Evolutionary conservation across 2,329 filamentous ascomycete genomes (phyloP).

Genomic region (Aspergillus pseudoviridinutans): DNA sequence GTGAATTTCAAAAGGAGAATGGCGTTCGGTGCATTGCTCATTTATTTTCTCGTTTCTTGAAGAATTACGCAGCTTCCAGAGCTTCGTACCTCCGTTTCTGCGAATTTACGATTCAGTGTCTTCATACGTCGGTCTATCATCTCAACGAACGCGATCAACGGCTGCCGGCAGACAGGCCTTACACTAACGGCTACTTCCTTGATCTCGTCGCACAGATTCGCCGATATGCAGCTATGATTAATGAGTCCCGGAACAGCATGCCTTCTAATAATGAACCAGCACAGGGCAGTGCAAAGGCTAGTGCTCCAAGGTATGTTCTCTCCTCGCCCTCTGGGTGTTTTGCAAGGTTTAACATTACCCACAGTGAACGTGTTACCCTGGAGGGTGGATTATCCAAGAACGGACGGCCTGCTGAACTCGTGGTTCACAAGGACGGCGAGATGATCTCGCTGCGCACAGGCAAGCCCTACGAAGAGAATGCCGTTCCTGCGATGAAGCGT

Average conservation of each 20-base stretch:
- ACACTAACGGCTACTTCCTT: constrained; percentile 94
- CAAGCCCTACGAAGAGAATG: constrained; percentile 52
- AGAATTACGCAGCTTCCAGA: constrained; percentile 68
- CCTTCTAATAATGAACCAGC: constrained; percentile 44
- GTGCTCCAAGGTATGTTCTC: constrained; percentile 46
- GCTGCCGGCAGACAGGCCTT: constrained; percentile 78
- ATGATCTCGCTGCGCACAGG: constrained; percentile 73
- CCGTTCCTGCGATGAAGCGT: constrained; percentile 49
- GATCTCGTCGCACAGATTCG: constrained; percentile 92
- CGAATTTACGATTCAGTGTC: constrained; percentile 82
- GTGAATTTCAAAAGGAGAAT: constrained; percentile 56
- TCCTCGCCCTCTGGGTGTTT: constrained; percentile 33
- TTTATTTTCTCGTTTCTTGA: constrained; percentile 57
- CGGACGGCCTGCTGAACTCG: constrained; percentile 77
- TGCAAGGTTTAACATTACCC: constrained; percentile 42
- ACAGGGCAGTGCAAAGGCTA: constrained; percentile 40
- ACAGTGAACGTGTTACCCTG: constrained; percentile 67
- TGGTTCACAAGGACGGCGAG: constrained; percentile 76
- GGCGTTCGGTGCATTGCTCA: constrained; percentile 65
- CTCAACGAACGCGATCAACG: constrained; percentile 83
- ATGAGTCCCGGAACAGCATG: constrained; percentile 66
- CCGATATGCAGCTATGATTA: constrained; percentile 81
- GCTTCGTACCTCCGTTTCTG: constrained; percentile 82
- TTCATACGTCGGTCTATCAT: constrained; percentile 83
- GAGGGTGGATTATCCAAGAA: constrained; percentile 77